phyloP scores from a whole-genome alignment of 2,329 filamentous ascomycete genomes.

The Sporothrix mexicana region DNA sequence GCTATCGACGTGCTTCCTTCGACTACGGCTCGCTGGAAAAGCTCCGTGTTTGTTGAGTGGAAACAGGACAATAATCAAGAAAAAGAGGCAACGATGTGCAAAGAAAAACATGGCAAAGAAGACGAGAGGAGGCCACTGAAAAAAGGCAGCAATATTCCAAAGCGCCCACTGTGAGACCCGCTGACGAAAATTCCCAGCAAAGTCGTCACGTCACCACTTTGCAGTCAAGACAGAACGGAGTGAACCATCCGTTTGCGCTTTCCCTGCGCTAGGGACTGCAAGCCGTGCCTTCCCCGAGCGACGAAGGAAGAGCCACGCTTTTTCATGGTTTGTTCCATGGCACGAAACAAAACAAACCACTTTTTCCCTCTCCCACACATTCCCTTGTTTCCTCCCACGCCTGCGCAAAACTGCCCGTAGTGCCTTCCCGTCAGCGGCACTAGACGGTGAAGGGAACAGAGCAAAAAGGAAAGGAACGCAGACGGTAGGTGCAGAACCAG shows the following conservation, averaged over 20 bases:
- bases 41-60: not conserved
- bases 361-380: not conserved
- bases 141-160: slow-evolving; percentile 16
- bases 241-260: slow-evolving; percentile 22
- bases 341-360: slow-evolving; percentile 22
- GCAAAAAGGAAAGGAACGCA: not conserved
- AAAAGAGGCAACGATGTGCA: slow-evolving; percentile 10
- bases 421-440: slow-evolving; percentile 17
- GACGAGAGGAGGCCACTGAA: not conserved
- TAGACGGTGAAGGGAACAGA: slow-evolving; percentile 5
- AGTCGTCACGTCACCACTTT: slow-evolving; percentile 17
- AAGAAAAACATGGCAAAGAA: not conserved
- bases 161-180: slow-evolving; percentile 4
- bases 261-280: slow-evolving; percentile 14
- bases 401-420: slow-evolving; percentile 6
- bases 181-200: not conserved
- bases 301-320: slow-evolving; percentile 12
- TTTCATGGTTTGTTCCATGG: not conserved
- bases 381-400: not conserved
- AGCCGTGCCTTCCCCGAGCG: slow-evolving; percentile 26
- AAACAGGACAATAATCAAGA: not conserved
- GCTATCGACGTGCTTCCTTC: not conserved
- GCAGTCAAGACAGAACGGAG: slow-evolving; percentile 24
- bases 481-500: not conserved
- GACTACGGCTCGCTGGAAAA: slow-evolving; percentile 10